A percentile compares a stretch with the other conserved stretches of the same genome.
These are phyloP conservation scores for Syncephalis fuscata DNA, from an alignment of 371 early-diverging fungal genomes.

Conservation along the genomic window DNA sequence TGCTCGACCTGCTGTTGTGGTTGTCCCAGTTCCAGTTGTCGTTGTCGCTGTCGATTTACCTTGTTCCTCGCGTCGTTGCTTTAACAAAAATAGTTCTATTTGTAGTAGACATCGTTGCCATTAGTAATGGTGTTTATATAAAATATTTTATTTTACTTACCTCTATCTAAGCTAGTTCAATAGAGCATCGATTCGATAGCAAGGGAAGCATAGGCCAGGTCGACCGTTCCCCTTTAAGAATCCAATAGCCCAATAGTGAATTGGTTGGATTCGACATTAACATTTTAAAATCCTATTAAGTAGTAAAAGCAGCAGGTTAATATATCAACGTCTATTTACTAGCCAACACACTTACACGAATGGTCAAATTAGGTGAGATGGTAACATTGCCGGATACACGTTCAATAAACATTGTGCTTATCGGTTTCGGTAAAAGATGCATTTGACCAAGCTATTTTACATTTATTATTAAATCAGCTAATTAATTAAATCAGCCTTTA, in stretches of 20 bases:
- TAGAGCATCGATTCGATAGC: constrained; percentile 49
- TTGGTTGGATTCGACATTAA: constrained; percentile 66
- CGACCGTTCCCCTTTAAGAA: constrained; percentile 60
- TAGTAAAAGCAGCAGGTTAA: neutral
- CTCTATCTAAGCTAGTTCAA: constrained; percentile 58
- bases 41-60: neutral
- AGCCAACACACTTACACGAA: constrained; percentile 16
- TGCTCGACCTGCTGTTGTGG: too few species aligned
- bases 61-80: neutral
- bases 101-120: neutral
- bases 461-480: neutral
- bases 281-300: constrained; percentile 38
- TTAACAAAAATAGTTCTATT: neutral
- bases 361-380: constrained; percentile 28
- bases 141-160: constrained; percentile 1
- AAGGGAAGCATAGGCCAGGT: constrained; percentile 67
- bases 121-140: neutral
- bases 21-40: too few species aligned
- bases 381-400: constrained; percentile 51
- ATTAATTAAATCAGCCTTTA: neutral
- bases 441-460: constrained; percentile 29
- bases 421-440: constrained; percentile 29
- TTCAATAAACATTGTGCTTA: constrained; percentile 35
- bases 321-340: neutral
- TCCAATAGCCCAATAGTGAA: constrained; percentile 54